phyloP scores from a whole-genome alignment of 2,329 filamentous ascomycete genomes.

The Penicillium sp. region DNA sequence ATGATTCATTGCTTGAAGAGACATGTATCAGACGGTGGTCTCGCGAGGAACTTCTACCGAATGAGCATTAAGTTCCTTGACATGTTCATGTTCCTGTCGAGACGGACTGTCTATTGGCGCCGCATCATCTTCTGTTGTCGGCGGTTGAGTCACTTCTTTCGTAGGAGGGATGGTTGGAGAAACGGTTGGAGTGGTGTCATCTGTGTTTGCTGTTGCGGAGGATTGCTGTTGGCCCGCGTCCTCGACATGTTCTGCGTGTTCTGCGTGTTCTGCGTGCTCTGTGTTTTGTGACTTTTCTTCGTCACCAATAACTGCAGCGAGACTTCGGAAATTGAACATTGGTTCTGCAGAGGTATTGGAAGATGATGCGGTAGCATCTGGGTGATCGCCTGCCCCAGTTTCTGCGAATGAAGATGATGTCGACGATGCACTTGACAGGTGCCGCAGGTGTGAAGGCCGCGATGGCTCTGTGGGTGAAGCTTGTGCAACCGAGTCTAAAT shows the following conservation, averaged over 20 bases:
- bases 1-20: not conserved
- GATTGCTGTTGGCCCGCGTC: constrained; percentile 19
- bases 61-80: constrained; percentile 35
- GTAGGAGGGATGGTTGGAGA: constrained; percentile 18
- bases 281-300: constrained; percentile 48
- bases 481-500: constrained; percentile 25
- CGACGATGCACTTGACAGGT: constrained; percentile 84
- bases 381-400: constrained; percentile 43
- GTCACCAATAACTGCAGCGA: constrained; percentile 77
- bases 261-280: constrained; percentile 14
- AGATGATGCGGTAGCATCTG: constrained; percentile 49
- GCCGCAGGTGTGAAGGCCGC: constrained; percentile 68
- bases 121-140: constrained; percentile 12
- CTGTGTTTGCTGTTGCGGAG: not conserved
- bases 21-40: constrained; percentile 21
- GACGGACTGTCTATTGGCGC: constrained; percentile 13
- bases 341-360: constrained; percentile 60
- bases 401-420: constrained; percentile 73
- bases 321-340: constrained; percentile 86
- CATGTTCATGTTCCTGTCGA: constrained; percentile 12
- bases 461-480: constrained; percentile 48
- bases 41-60: constrained; percentile 32
- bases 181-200: constrained; percentile 14
- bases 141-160: constrained; percentile 16
- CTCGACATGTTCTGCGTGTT: constrained; percentile 37